Conservation (phyloP, 2,329 filamentous ascomycete species). For the Neopestalotiopsis rosae region DNA sequence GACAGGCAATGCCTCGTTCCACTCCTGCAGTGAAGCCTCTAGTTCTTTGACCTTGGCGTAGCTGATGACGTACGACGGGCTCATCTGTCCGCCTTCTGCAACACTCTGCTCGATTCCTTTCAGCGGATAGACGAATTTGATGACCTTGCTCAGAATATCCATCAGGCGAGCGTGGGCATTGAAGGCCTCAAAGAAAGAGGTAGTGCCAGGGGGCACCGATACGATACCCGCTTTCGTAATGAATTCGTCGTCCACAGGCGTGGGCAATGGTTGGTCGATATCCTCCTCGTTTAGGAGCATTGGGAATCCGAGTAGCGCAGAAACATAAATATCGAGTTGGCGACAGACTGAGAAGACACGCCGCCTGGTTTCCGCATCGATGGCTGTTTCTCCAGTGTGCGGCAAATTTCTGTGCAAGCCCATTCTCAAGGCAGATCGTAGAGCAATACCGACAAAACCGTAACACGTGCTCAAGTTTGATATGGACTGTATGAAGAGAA, state of each 20-base stretch:
- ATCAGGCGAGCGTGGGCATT: conserved; percentile 70
- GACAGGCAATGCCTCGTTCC: conserved; percentile 72
- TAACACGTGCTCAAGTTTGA: conserved; percentile 82
- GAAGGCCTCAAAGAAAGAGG: conserved; percentile 67
- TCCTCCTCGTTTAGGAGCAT: conserved; percentile 68
- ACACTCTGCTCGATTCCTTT: conserved; percentile 58
- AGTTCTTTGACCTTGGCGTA: conserved; percentile 68
- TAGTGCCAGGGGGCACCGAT: conserved; percentile 58
- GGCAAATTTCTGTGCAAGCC: conserved; percentile 77
- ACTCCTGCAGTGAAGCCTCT: conserved; percentile 66
- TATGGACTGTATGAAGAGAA: conserved; percentile 80
- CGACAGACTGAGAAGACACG: conserved; percentile 72
- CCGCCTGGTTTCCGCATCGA: conserved; percentile 68
- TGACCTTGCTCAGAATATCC: conserved; percentile 67
- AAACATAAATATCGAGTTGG: conserved; percentile 75
- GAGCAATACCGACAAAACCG: conserved; percentile 78
- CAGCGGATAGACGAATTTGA: conserved; percentile 70
- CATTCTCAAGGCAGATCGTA: conserved; percentile 77
- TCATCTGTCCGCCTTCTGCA: conserved; percentile 45
- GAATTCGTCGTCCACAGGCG: conserved; percentile 70
- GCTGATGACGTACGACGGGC: conserved; percentile 65
- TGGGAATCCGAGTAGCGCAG: conserved; percentile 70
- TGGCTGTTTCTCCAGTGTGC: conserved; percentile 64
- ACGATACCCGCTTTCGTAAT: conserved; percentile 65
- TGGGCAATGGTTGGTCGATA: conserved; percentile 69